Percentiles rank a stretch among this genome's conserved stretches.
Evolutionary conservation across 495 filamentous ascomycete genomes (phyloP).

Genomic region (Jackrogersella minutella): DNA sequence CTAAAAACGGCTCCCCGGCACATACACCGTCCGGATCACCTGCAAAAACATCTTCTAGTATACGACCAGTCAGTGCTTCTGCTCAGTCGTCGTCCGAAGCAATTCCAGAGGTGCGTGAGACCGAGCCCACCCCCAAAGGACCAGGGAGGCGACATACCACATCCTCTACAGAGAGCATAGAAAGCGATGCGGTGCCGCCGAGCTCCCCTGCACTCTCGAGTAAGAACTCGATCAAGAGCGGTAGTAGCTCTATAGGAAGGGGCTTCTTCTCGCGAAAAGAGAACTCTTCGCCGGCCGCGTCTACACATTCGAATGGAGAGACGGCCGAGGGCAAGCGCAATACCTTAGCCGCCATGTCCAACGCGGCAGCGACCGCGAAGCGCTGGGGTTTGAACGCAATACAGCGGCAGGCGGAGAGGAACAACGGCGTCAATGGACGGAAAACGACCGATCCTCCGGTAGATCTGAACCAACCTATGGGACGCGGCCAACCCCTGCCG

Average conservation of each 20-base stretch:
- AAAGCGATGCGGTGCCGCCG: conserved; percentile 32
- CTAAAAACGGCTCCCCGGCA: conserved; percentile 63
- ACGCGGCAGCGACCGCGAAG: conserved; percentile 79
- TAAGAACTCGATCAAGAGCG: conserved; percentile 49
- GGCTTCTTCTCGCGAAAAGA: conserved; percentile 54
- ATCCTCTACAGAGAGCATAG: conserved; percentile 48
- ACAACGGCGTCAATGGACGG: conserved; percentile 24
- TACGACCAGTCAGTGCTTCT: conserved; percentile 45
- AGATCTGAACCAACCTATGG: conserved; percentile 72
- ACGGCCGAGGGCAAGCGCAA: conserved; percentile 50
- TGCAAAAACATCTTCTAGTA: conserved; percentile 47
- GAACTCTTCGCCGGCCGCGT: conserved; percentile 30
- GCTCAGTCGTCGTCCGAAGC: conserved; percentile 50
- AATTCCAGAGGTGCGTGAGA: conserved; percentile 22
- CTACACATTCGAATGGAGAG: conserved; percentile 30
- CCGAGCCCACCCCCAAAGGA: conserved; percentile 27
- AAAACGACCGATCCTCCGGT: conserved; percentile 44
- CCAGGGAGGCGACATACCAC: conserved; percentile 54
- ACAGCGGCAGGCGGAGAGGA: conserved; percentile 60
- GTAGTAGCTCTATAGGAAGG: conserved; percentile 46
- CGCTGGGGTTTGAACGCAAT: conserved; percentile 84
- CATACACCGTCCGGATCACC: conserved; percentile 63
- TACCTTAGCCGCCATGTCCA: conserved; percentile 67
- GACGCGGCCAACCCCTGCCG: conserved; percentile 77
- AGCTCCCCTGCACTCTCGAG: conserved; percentile 48